Conservation (phyloP, 805 yeast species). For the Saccharomyces paradoxus region DNA sequence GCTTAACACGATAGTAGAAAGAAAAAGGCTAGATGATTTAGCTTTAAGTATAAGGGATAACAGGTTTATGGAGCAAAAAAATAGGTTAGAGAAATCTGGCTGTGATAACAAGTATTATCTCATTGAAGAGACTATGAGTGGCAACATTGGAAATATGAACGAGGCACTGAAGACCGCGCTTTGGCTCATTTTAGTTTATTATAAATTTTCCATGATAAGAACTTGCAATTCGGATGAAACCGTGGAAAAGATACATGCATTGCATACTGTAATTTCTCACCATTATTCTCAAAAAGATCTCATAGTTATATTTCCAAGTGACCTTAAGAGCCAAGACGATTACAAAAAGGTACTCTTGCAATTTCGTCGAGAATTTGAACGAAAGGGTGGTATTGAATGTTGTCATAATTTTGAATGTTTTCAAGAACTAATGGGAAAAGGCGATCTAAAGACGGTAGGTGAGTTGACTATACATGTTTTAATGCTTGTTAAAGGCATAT, state of each 20-base stretch:
- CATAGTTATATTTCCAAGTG: constrained; percentile 45
- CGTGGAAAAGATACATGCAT: constrained; percentile 31
- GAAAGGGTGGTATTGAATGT: constrained; percentile 27
- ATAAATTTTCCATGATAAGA: constrained; percentile 58
- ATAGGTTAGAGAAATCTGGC: constrained; percentile 62
- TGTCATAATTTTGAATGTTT: constrained; percentile 48
- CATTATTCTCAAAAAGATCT: constrained; percentile 36
- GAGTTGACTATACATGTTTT: constrained; percentile 72
- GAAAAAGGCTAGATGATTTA: constrained; percentile 84
- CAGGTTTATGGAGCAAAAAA: constrained; percentile 79
- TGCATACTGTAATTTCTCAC: constrained; percentile 46
- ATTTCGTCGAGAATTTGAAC: constrained; percentile 41
- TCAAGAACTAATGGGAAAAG: constrained; percentile 61
- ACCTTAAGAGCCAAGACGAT: constrained; percentile 43
- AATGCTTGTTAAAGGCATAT: constrained; percentile 71
- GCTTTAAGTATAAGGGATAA: constrained; percentile 80
- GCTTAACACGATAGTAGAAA: constrained; percentile 75
- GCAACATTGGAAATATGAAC: constrained; percentile 37
- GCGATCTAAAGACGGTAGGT: constrained; percentile 58
- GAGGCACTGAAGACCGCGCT: constrained; percentile 73
- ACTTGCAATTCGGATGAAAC: constrained; percentile 73
- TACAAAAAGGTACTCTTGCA: constrained; percentile 35
- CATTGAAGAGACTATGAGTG: constrained; percentile 61
- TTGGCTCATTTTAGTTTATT: constrained; percentile 56
- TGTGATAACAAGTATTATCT: constrained; percentile 62